Evolutionary conservation across 306 rosid genomes (phyloP).

Genomic region (Sophora flavescens): DNA sequence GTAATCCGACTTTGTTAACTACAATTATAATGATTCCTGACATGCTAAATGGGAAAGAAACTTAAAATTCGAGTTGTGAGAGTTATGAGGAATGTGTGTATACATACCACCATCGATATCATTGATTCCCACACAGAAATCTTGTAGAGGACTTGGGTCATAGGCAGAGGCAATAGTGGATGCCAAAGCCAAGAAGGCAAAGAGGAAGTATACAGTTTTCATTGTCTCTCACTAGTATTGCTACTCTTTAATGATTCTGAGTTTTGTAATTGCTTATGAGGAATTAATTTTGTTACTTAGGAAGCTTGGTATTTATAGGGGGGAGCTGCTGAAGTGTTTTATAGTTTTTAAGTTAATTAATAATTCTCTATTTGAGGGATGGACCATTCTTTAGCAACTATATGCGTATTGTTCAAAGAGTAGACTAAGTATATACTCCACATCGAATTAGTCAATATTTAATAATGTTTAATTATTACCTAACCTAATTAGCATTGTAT

Average conservation of each 20-base stretch:
- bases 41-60: no score
- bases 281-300: not conserved
- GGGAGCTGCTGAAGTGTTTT: not conserved
- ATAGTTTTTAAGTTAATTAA: not conserved
- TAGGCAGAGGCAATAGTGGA: not conserved
- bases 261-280: not conserved
- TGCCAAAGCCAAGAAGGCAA: not conserved
- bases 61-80: no score
- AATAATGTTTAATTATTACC: not conserved
- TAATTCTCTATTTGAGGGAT: not conserved
- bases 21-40: no score
- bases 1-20: no score
- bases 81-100: no score
- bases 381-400: conserved; percentile 34
- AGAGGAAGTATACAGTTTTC: not conserved
- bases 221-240: not conserved
- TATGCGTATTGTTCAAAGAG: not conserved
- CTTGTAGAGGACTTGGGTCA: not conserved
- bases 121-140: not conserved
- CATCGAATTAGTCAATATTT: not conserved
- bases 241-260: not conserved
- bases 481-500: not conserved
- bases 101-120: not conserved
- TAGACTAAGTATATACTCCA: not conserved
- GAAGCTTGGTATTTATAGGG: no score